A percentile compares a stretch with the other conserved stretches of the same genome.
Evolutionary conservation across 805 yeast genomes (phyloP).

Genomic region (Pichia pseudocactophila): DNA sequence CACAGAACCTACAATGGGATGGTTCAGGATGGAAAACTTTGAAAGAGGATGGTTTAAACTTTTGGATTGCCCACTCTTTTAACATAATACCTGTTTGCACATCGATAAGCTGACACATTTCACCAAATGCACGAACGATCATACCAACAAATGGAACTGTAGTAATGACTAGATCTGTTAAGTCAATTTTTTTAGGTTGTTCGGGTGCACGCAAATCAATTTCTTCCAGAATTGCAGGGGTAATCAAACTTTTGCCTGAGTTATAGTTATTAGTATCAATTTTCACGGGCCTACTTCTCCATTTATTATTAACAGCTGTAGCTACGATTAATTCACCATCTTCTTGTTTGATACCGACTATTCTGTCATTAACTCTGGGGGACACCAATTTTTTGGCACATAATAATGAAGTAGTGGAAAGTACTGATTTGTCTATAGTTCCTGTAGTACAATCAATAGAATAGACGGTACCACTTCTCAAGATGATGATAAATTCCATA

Average conservation of each 20-base stretch:
- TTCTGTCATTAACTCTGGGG: conserved; percentile 66
- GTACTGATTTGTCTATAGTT: conserved; percentile 25
- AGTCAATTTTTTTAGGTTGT: not conserved
- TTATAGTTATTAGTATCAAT: conserved; percentile 41
- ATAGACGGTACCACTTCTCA: conserved; percentile 41
- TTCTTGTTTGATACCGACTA: conserved; percentile 41
- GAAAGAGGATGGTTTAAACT: conserved; percentile 50
- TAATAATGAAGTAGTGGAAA: conserved; percentile 31
- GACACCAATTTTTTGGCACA: conserved; percentile 52
- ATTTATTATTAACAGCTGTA: conserved; percentile 54
- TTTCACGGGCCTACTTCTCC: conserved; percentile 48
- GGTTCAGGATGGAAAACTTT: conserved; percentile 76
- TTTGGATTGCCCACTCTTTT: conserved; percentile 51
- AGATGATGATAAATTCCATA: conserved; percentile 44
- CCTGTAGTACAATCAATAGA: conserved; percentile 45
- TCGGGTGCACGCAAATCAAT: not conserved
- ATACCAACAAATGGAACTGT: conserved; percentile 67
- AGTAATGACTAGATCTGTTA: conserved; percentile 30
- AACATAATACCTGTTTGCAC: conserved; percentile 69
- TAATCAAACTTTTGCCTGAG: conserved; percentile 30
- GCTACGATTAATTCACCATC: conserved; percentile 50
- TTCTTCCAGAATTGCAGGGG: conserved; percentile 29
- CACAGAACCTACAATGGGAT: conserved; percentile 84
- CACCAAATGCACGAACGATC: conserved; percentile 51
- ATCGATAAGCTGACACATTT: conserved; percentile 60